Conservation (phyloP, 2,329 filamentous ascomycete species). For the Diaporthe citrichinensis region DNA sequence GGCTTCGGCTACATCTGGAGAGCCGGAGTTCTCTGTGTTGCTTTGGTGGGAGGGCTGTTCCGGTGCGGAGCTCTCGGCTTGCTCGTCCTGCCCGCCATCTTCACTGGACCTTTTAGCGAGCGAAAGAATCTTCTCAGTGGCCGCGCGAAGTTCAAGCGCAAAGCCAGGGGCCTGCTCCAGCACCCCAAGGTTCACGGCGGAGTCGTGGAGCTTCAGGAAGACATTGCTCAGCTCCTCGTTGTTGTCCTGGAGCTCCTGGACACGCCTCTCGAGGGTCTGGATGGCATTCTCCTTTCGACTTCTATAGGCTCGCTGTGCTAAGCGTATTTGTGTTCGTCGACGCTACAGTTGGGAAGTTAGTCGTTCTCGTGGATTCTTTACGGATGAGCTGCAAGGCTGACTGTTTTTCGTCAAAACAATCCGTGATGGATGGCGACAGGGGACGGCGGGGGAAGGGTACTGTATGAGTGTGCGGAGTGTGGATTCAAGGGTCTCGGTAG, state of each 20-base stretch:
- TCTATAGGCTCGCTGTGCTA: conserved; percentile 88
- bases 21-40: conserved; percentile 41
- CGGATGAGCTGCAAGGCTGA: conserved; percentile 5
- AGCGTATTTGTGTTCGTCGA: conserved; percentile 87
- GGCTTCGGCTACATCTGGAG: conserved; percentile 34
- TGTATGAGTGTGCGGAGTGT: background rate
- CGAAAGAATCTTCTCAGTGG: conserved; percentile 70
- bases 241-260: conserved; percentile 76
- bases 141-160: conserved; percentile 67
- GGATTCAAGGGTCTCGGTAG: conserved; percentile 1
- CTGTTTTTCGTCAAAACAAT: background rate
- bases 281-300: conserved; percentile 89
- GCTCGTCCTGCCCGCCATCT: conserved; percentile 51
- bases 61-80: conserved; percentile 37
- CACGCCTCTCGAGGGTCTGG: conserved; percentile 77
- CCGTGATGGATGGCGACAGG: background rate
- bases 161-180: conserved; percentile 70
- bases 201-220: conserved; percentile 77
- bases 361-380: background rate
- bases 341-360: conserved; percentile 64
- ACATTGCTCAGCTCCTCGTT: conserved; percentile 82
- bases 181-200: conserved; percentile 69
- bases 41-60: conserved; percentile 15
- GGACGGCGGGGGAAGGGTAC: background rate
- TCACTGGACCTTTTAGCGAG: conserved; percentile 64